Evolutionary conservation across 1,284 basidiomycete species (phyloP).

Genomic region (Ustilago curta): DNA sequence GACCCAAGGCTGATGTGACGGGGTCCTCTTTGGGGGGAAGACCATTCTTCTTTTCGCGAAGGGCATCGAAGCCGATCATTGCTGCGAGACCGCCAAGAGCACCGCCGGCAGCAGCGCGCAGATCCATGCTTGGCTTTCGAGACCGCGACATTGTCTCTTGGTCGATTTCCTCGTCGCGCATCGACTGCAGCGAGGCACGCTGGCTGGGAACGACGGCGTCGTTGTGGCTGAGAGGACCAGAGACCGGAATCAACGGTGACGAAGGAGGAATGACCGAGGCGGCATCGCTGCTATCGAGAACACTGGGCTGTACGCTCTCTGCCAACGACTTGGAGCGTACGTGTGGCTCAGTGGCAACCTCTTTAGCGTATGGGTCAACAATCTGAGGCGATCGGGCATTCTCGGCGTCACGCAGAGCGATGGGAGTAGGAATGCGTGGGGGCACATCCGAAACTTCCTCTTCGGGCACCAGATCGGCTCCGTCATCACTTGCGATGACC

Average conservation of each 20-base stretch:
- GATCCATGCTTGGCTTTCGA: conserved; percentile 44
- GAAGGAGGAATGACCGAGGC: conserved; percentile 39
- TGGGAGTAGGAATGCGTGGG: conserved; percentile 27
- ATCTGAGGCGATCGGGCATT: conserved; percentile 49
- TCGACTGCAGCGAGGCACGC: conserved; percentile 44
- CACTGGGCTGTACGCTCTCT: conserved; percentile 48
- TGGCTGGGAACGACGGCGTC: conserved; percentile 46
- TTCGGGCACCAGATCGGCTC: conserved; percentile 6
- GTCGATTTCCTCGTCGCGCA: conserved; percentile 46
- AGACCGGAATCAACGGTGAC: conserved; percentile 47
- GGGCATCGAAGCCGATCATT: conserved; percentile 51
- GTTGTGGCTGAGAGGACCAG: conserved; percentile 53
- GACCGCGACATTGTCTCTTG: conserved; percentile 37
- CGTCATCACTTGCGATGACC: conserved; percentile 35
- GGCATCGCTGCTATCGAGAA: conserved; percentile 42
- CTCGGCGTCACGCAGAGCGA: conserved; percentile 50
- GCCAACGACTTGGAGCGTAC: conserved; percentile 40
- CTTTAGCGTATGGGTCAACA: conserved; percentile 35
- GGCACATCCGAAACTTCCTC: conserved; percentile 21
- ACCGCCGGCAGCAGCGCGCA: conserved; percentile 48
- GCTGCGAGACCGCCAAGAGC: conserved; percentile 50
- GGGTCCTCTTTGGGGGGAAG: conserved; percentile 40
- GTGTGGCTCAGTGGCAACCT: conserved; percentile 14
- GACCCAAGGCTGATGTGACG: conserved; percentile 19
- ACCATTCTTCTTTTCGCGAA: conserved; percentile 45